phyloP scores from a whole-genome alignment of 345 rosid species.

The Eucalyptus melliodora region DNA sequence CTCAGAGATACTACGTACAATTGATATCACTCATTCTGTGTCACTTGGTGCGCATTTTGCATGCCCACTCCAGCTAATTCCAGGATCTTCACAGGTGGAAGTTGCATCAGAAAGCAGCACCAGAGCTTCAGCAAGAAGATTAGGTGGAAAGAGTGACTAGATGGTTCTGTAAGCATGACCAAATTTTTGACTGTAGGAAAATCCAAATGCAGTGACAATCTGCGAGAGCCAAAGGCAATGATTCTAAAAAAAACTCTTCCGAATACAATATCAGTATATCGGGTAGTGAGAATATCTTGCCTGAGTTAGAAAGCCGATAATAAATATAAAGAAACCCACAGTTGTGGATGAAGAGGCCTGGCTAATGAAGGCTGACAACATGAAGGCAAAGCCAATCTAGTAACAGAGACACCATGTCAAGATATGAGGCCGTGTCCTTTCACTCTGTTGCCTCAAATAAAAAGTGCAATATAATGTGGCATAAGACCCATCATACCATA shows the following conservation, averaged over 20 bases:
- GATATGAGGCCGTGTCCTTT: not conserved
- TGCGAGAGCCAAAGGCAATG: conserved; percentile 4
- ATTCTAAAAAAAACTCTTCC: not conserved
- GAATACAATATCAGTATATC: not conserved
- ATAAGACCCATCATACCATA: conserved; percentile 34
- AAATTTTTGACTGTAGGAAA: conserved; percentile 30
- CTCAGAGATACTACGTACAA: conserved; percentile 25
- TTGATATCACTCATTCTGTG: conserved; percentile 52
- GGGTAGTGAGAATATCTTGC: conserved; percentile 12
- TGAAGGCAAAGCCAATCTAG: conserved; percentile 72
- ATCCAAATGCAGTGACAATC: conserved; percentile 50
- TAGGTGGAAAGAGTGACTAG: conserved; percentile 94
- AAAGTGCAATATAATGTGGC: not conserved
- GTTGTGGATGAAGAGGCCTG: conserved; percentile 76
- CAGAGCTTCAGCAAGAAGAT: conserved; percentile 63
- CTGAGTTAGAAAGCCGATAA: conserved; percentile 76
- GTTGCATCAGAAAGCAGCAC: conserved; percentile 53
- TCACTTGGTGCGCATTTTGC: conserved; percentile 40
- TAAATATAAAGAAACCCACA: conserved; percentile 65
- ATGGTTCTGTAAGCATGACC: conserved; percentile 14
- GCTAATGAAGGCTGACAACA: conserved; percentile 78
- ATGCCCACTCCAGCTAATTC: conserved; percentile 75
- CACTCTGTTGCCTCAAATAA: not conserved
- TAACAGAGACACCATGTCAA: not conserved
- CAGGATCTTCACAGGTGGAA: conserved; percentile 51